Conservation (phyloP, 768 basidiomycete species). For the Mycena venus region DNA sequence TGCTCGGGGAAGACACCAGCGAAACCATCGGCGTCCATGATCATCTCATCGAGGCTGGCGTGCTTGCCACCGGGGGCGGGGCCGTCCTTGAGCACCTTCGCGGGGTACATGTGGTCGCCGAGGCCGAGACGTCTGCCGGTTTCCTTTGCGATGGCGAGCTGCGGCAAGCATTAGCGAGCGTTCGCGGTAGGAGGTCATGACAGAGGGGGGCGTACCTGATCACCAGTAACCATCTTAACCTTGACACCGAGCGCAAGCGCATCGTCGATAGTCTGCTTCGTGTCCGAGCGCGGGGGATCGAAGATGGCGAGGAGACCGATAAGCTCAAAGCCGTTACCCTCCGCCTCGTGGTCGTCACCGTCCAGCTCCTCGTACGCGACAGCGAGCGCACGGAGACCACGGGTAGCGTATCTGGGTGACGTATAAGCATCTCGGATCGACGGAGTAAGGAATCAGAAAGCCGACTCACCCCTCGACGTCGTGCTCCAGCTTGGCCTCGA, state of each 20-base stretch:
- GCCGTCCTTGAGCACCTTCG: slow-evolving; percentile 98
- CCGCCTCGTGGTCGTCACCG: slow-evolving; percentile 83
- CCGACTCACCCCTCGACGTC: slow-evolving; percentile 99
- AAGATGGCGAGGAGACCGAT: slow-evolving; percentile 98
- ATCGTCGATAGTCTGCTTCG: slow-evolving; percentile 99
- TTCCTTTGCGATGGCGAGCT: slow-evolving; percentile 98
- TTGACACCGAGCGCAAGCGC: slow-evolving; percentile 95
- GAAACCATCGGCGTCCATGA: slow-evolving; percentile 99
- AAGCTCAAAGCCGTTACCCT: slow-evolving; percentile 98
- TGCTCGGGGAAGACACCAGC: slow-evolving; percentile 95
- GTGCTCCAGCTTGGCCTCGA: slow-evolving; percentile 91
- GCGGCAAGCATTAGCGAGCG: neutral
- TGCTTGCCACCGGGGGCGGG: slow-evolving; percentile 90
- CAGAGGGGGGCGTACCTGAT: slow-evolving; percentile 64
- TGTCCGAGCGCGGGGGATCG: slow-evolving; percentile 97
- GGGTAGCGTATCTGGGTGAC: slow-evolving; percentile 89
- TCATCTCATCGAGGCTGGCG: slow-evolving; percentile 94
- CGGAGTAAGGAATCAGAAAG: too few relatives aligned
- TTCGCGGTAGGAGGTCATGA: too few relatives aligned
- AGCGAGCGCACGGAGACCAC: slow-evolving; percentile 98
- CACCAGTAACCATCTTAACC: slow-evolving; percentile 99
- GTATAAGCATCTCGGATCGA: too few relatives aligned
- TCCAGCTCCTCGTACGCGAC: slow-evolving; percentile 96
- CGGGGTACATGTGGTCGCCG: slow-evolving; percentile 99
- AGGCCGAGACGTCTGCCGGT: slow-evolving; percentile 98